These are phyloP conservation scores for Fragaria nilgerrensis DNA, from an alignment of 306 rosid genomes.

Conservation along the genomic window DNA sequence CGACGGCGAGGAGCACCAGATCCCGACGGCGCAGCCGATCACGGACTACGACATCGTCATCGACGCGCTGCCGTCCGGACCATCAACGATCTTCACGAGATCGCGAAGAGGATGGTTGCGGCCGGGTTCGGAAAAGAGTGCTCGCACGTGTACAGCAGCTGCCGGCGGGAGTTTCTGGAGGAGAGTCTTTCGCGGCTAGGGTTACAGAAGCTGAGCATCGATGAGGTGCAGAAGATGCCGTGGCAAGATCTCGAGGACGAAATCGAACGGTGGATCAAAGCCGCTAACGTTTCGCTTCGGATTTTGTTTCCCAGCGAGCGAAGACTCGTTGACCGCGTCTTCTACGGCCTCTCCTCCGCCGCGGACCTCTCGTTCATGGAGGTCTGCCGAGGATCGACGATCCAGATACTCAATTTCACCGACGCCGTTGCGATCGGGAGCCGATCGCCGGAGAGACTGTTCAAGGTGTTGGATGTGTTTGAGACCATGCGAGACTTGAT, in stretches of 20 bases:
- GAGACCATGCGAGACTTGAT: conserved; percentile 76
- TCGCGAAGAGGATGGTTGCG: conserved; percentile 88
- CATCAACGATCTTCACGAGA: conserved; percentile 80
- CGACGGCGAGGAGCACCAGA: conserved; percentile 37
- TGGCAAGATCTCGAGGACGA: conserved; percentile 92
- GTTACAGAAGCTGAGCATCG: conserved; percentile 80
- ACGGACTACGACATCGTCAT: conserved; percentile 68
- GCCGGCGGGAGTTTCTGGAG: conserved; percentile 82
- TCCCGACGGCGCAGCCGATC: conserved; percentile 78
- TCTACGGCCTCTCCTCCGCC: conserved; percentile 75
- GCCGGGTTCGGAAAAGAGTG: conserved; percentile 92
- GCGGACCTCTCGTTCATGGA: conserved; percentile 86
- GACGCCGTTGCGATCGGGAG: conserved; percentile 83
- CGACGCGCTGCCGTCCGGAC: conserved; percentile 85
- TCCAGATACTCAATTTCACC: conserved; percentile 77
- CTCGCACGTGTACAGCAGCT: conserved; percentile 75
- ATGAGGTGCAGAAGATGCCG: conserved; percentile 79
- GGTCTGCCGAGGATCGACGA: conserved; percentile 77
- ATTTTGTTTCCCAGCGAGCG: conserved; percentile 87
- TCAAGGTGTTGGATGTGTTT: conserved; percentile 72
- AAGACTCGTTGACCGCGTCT: conserved; percentile 71
- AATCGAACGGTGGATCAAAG: conserved; percentile 84
- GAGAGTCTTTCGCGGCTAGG: conserved; percentile 87
- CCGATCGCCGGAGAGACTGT: conserved; percentile 82
- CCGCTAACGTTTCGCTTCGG: conserved; percentile 60